Evolutionary conservation across 345 rosid species (phyloP), one percentile per base, ranked within the genome.

Genomic region (Brassica nigra): DNA sequence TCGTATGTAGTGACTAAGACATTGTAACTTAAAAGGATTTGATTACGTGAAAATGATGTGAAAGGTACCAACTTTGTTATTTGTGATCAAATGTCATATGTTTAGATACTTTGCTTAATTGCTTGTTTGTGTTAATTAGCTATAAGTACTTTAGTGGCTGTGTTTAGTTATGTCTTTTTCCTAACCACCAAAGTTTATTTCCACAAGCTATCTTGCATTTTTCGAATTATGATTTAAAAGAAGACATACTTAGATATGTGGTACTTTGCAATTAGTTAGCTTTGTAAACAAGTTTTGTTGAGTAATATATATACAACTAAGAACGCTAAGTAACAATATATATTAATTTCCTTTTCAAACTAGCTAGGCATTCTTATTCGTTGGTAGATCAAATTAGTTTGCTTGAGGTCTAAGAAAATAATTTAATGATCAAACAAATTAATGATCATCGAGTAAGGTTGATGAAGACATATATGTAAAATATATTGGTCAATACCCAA

Each of bases 101-200:
- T 69, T 80, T 70, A 10, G 68, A 6, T 59, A 66, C 69, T 66
- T 79, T 59, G 69, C 74, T 70, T 70, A 65, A 30, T 20, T 54
- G 52, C 18, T 70, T 76, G 72, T 18, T 9, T 16, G 27, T 75
- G 62, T 64, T 57, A 65, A 76, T 80, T 14, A 34, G 74, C 54
- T 62, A 57, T 54, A 33, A 66, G 67, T 62, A 15, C 20, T 9
- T 62, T 31, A 63, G 83, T 76, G 83, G 83, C 76, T 76, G 73
- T 63, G 76, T 80, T 76, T 80, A 76, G 73, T 73, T 80, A 5
- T 70, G 70, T 81, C 58, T 8, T 75, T 62, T 80, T 58, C 57
- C 73, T 75, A 81, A 81, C 83, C 58, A 76, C 80, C 64, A 65
- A 18, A 14, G 59, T 75, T 62, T 61, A 42, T 70, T 80, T 75